Percentiles rank a stretch among this genome's conserved stretches.
phyloP scores from a whole-genome alignment of 441 rosid species.

The Theobroma grandiflorum region DNA sequence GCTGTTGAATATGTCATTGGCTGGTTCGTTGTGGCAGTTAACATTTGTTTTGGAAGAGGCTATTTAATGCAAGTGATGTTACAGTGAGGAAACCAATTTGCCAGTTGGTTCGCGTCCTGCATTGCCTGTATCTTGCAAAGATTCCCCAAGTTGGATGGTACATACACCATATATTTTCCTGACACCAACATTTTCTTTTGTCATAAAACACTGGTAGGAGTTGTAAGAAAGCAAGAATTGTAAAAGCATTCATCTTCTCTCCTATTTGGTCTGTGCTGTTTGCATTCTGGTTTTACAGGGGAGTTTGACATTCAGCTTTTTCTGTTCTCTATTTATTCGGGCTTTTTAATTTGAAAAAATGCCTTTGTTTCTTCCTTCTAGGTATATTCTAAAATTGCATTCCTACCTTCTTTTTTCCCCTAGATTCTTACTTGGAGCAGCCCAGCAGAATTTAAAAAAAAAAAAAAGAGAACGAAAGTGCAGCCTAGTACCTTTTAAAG shows the following conservation, averaged over 20 bases:
- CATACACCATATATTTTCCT: not conserved
- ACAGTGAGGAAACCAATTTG: constrained; percentile 39
- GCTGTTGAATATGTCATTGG: not conserved
- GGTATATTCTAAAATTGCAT: too few species aligned
- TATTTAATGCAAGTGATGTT: constrained; percentile 59
- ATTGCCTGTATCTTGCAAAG: constrained; percentile 22
- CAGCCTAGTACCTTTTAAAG: too few species aligned
- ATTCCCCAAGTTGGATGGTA: not conserved
- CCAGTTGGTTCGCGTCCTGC: constrained; percentile 72
- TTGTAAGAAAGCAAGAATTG: not conserved
- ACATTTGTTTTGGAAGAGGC: constrained; percentile 6
- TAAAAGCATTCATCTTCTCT: not conserved
- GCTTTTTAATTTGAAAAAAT: not conserved
- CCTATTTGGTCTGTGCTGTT: not conserved
- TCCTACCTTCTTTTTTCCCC: too few species aligned
- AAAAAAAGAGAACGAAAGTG: too few species aligned
- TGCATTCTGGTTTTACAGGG: not conserved
- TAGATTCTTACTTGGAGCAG: too few species aligned
- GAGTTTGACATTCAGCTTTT: not conserved
- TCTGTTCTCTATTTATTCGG: not conserved
- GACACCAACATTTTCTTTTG: not conserved
- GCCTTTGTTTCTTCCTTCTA: not conserved
- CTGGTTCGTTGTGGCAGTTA: not conserved
- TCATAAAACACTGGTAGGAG: not conserved
- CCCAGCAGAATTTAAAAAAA: too few species aligned